Evolutionary conservation across 1,284 basidiomycete species (phyloP).

Genomic region (Ustilago crameri): DNA sequence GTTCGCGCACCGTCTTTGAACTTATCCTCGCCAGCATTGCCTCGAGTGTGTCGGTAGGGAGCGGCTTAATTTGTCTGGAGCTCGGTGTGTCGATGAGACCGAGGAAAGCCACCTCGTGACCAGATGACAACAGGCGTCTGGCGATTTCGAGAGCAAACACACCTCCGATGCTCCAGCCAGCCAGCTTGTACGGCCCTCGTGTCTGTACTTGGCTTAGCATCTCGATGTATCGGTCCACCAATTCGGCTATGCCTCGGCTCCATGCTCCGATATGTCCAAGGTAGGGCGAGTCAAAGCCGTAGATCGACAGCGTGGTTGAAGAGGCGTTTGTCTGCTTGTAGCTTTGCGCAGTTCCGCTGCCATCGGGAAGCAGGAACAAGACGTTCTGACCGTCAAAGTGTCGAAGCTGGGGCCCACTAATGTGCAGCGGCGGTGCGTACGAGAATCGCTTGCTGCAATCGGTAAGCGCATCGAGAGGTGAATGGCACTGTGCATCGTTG

Average conservation of each 20-base stretch:
- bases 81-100: slow-evolving; percentile 41
- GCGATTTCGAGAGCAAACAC: slow-evolving; percentile 41
- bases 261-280: slow-evolving; percentile 27
- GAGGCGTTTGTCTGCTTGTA: slow-evolving; percentile 5
- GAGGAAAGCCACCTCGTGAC: slow-evolving; percentile 26
- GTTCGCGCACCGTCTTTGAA: slow-evolving; percentile 34
- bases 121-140: slow-evolving; percentile 28
- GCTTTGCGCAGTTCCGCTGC: slow-evolving; percentile 28
- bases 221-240: slow-evolving; percentile 38
- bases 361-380: slow-evolving; percentile 45
- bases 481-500: slow-evolving; percentile 1
- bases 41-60: slow-evolving; percentile 33
- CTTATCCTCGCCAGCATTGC: slow-evolving; percentile 27
- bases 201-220: slow-evolving; percentile 26
- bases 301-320: slow-evolving; percentile 19
- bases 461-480: slow-evolving; percentile 33
- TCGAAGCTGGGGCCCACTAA: slow-evolving; percentile 21
- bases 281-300: slow-evolving; percentile 48
- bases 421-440: slow-evolving; percentile 21
- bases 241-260: slow-evolving; percentile 44
- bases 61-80: slow-evolving; percentile 32
- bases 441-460: slow-evolving; percentile 17
- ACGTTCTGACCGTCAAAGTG: slow-evolving; percentile 17
- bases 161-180: slow-evolving; percentile 53
- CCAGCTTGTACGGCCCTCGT: slow-evolving; percentile 33